Percentiles rank a stretch among this genome's conserved stretches.
Conservation (phyloP, 345 rosid genomes). For the Eutrema japonicum region DNA sequence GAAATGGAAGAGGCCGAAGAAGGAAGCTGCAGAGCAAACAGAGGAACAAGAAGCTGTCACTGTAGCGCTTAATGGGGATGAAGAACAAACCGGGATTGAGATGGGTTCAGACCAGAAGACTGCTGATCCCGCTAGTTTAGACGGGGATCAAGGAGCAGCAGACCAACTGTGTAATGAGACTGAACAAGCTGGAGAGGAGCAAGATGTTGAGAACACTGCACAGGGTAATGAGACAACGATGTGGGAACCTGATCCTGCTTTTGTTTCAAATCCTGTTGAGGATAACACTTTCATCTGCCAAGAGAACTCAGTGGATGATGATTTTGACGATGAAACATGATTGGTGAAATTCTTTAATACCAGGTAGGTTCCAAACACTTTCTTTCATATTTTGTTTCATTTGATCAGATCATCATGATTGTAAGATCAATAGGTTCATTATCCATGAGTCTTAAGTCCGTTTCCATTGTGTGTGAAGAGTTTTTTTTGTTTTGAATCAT, state of each 20-base stretch:
- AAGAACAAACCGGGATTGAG: slow-evolving; percentile 68
- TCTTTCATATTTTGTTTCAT: not conserved
- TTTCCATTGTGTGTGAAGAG: not conserved
- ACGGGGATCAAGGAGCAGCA: slow-evolving; percentile 56
- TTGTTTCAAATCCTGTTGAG: slow-evolving; percentile 51
- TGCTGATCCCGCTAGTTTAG: slow-evolving; percentile 54
- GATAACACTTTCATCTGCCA: slow-evolving; percentile 74
- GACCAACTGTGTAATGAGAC: slow-evolving; percentile 43
- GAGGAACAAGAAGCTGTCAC: slow-evolving; percentile 73
- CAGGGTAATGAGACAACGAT: slow-evolving; percentile 56
- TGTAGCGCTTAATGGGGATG: slow-evolving; percentile 61
- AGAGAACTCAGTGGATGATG: slow-evolving; percentile 87
- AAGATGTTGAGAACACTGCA: slow-evolving; percentile 44
- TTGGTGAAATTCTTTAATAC: slow-evolving; percentile 47
- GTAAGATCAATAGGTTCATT: not conserved
- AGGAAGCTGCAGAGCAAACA: slow-evolving; percentile 81
- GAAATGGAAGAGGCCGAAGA: slow-evolving; percentile 98
- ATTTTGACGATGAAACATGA: slow-evolving; percentile 79
- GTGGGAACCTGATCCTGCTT: slow-evolving; percentile 58
- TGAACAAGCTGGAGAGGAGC: slow-evolving; percentile 59
- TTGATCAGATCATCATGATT: not conserved
- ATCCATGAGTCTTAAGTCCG: slow-evolving; percentile 1
- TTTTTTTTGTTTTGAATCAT: not conserved
- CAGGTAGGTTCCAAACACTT: slow-evolving; percentile 52
- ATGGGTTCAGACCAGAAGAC: slow-evolving; percentile 67